Evolutionary conservation across 2,329 filamentous ascomycete genomes (phyloP).

Genomic region (Phialocephala subalpina): DNA sequence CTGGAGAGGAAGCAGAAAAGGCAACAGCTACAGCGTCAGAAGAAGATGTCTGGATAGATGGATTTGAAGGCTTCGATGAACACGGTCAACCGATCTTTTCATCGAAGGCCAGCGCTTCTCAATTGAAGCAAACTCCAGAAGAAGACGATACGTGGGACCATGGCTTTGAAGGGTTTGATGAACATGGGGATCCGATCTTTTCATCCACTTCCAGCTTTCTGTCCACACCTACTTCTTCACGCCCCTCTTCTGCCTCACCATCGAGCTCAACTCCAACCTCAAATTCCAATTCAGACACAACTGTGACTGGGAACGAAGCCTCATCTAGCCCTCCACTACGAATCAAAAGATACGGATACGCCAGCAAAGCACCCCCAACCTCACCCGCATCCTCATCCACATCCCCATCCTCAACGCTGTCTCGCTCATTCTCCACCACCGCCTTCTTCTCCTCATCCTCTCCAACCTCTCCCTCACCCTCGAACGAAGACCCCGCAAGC

Average conservation of each 20-base stretch:
- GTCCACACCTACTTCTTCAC: too few species aligned
- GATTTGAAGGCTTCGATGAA: not conserved
- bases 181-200: too few species aligned
- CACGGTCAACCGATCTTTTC: not conserved
- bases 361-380: not conserved
- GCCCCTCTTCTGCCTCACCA: too few species aligned
- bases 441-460: too few species aligned
- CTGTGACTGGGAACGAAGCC: too few species aligned
- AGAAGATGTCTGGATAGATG: constrained; percentile 4
- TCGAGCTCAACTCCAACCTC: too few species aligned
- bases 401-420: not conserved
- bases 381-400: not conserved
- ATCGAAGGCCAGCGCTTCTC: not conserved
- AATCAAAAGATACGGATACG: too few species aligned
- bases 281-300: too few species aligned
- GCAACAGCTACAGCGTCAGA: not conserved
- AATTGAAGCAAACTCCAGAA: not conserved
- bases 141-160: not conserved
- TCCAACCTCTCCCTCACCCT: not conserved
- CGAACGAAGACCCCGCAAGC: not conserved
- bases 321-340: too few species aligned
- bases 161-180: too few species aligned
- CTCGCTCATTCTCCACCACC: too few species aligned
- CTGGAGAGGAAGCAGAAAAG: constrained; percentile 9
- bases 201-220: too few species aligned